Evolutionary conservation across 2,329 filamentous ascomycete genomes (phyloP), one percentile per base, ranked within the genome.

Genomic region (Xylaria sp.): DNA sequence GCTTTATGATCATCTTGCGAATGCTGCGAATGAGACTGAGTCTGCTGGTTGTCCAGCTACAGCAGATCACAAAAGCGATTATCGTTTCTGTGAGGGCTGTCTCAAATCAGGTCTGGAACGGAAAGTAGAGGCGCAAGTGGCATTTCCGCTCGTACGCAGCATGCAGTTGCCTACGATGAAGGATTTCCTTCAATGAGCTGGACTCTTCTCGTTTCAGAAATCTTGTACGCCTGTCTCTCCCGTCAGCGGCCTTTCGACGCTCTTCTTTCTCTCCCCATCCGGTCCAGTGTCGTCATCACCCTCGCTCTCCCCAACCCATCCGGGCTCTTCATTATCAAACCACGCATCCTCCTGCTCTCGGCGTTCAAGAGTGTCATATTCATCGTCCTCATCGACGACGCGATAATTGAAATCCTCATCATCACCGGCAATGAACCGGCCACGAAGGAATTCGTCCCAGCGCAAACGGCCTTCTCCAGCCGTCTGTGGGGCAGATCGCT

Each of bases 341-440:
- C 92, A 97, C 23, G 85, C 86, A 46, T 97, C 93, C 79, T 95
- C 86, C 15, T 83, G 83, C 62, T 91, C 89, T n/a, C 84, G 81
- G 71, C 82, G 88, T 84, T 77, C 85, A 80, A 84, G 81, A 78
- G 80, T 88, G 78, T 97, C 93, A 65, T 89, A 90, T 23, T 90
- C 89, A 37, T 94, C 90, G 75, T 92, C 90, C 44, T 83, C 82
- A 76, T 97, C 94, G 5, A 97, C 90, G 2, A 72, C 75, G 1
- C 75, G 79, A 77, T 97, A 97, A 70, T 95, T 91, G 75, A 97
- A 95, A 57, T 97, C 93, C 1, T 86, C 84, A 76, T 97, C 94
- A 6, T 86, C 86, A 0, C 94, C 94, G 23, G 85, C 82, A 37
- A 97, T 80, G 75, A 97, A 97, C 44, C 94, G 86, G 74, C 91